Evolutionary conservation across 2,329 filamentous ascomycete species (phyloP), one percentile per base, ranked within the genome.

Genomic region (Lithohypha guttulata): DNA sequence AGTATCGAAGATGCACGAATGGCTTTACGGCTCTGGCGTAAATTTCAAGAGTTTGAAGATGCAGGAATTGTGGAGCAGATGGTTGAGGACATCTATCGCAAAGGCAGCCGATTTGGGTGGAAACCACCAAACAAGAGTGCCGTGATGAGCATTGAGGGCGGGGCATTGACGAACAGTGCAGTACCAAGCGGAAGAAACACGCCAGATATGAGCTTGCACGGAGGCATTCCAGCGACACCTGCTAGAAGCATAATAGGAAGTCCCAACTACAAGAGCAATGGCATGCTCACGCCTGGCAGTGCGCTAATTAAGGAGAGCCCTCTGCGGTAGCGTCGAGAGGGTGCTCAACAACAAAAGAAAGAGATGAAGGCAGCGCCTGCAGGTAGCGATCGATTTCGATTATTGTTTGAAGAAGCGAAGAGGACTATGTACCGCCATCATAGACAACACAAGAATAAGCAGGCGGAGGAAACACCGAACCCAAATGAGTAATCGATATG

Each of bases 1-100:
- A 89, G 81, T 8, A 93, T 98, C 50, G 91, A 96, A 60, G 91
- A 98, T 58, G 87, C 91, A 1, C 74, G 82, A 18, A 95, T 89
- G 27, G 91, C 93, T 0, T 69, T 96, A 27, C 84, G 85, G 56
- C 68, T 98, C 6, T 98, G 75, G 72, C 74, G 81, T 30, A 95
- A 94, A 59, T 95, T 86, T 59, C 71, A 84, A 47, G 87, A 96
- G 62, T 96, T 84, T 53, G 69, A 81, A 37, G 85, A 93, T 50
- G 85, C 84, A 0, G 89, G 87, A 0, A 77, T 93, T 3, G 65
- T 93, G 36, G 79, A 91, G 52, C 68, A 76, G 23, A 91, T 91
- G 66, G 70, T 96, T 33, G 78, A 86, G 55, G 85, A 93, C 52
- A 84, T 96, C 6, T 95, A 94, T 60, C 68, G 59, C 53, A 74